Conservation (phyloP, 305 asterid species). For the Fraxinus velutina region DNA sequence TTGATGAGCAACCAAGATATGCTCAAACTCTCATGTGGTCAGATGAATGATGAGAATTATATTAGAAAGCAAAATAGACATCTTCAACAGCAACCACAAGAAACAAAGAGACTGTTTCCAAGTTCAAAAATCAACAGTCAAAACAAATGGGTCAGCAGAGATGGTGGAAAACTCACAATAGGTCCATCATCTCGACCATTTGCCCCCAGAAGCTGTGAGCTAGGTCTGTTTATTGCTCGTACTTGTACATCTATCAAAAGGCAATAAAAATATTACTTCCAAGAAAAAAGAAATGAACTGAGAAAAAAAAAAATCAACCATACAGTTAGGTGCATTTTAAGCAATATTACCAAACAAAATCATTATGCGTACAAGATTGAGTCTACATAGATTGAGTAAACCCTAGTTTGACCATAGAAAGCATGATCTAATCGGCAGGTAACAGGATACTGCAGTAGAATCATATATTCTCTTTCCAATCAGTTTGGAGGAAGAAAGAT, state of each 20-base stretch:
- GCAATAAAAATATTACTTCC: slow-evolving; percentile 7
- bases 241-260: slow-evolving; percentile 71
- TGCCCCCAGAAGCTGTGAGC: slow-evolving; percentile 83
- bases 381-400: background rate
- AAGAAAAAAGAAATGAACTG: background rate
- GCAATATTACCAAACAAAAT: background rate
- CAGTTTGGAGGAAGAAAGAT: slow-evolving; percentile 10
- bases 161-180: slow-evolving; percentile 54
- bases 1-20: background rate
- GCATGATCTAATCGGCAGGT: slow-evolving; percentile 10
- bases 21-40: background rate
- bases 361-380: background rate
- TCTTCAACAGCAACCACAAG: background rate
- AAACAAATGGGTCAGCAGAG: slow-evolving; percentile 14
- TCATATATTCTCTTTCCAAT: slow-evolving; percentile 9
- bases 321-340: background rate
- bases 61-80: background rate
- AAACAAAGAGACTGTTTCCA: background rate
- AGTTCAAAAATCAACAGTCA: slow-evolving; percentile 2
- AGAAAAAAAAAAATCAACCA: background rate
- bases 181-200: slow-evolving; percentile 99
- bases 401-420: background rate
- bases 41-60: background rate
- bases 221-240: slow-evolving; percentile 88
- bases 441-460: slow-evolving; percentile 2